Evolutionary conservation across 2,329 filamentous ascomycete species (phyloP).

Genomic region (Fusarium sp.): DNA sequence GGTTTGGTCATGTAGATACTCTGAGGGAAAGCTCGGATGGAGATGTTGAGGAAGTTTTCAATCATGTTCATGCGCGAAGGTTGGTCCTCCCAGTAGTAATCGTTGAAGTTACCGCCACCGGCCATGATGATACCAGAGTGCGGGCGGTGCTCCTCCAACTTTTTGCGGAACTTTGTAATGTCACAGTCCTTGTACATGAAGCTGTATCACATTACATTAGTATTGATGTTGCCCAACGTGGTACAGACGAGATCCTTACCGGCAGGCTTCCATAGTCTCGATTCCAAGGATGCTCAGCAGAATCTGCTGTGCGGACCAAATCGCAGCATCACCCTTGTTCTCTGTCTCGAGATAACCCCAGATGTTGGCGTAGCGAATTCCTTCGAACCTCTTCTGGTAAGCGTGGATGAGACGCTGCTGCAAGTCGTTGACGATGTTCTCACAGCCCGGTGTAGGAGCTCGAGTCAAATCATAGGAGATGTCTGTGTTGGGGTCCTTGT

Average conservation of each 20-base stretch:
- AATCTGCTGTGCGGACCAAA: conserved; percentile 43
- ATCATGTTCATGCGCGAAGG: conserved; percentile 45
- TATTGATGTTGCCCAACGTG: conserved; percentile 8
- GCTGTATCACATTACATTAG: conserved; percentile 25
- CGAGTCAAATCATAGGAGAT: conserved; percentile 39
- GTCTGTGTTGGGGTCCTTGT: conserved; percentile 27
- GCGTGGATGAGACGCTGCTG: conserved; percentile 41
- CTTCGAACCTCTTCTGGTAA: conserved; percentile 38
- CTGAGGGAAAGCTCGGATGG: conserved; percentile 41
- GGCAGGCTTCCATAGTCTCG: conserved; percentile 42
- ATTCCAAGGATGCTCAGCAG: conserved; percentile 41
- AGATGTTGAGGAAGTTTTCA: conserved; percentile 32
- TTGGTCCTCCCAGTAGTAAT: conserved; percentile 44
- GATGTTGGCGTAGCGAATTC: conserved; percentile 42
- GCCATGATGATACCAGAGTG: conserved; percentile 44
- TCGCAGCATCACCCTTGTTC: conserved; percentile 43
- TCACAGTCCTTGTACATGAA: conserved; percentile 41
- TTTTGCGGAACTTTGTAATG: conserved; percentile 32
- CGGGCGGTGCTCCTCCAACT: conserved; percentile 40
- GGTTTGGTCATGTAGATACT: conserved; percentile 38
- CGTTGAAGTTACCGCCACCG: conserved; percentile 42
- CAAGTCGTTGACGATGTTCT: conserved; percentile 41
- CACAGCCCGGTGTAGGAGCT: conserved; percentile 32
- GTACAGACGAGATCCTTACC: conserved; percentile 24
- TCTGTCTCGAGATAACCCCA: conserved; percentile 44